These are phyloP conservation scores for Tirmania nivea DNA, from an alignment of 495 filamentous ascomycete species.

Conservation along the genomic window DNA sequence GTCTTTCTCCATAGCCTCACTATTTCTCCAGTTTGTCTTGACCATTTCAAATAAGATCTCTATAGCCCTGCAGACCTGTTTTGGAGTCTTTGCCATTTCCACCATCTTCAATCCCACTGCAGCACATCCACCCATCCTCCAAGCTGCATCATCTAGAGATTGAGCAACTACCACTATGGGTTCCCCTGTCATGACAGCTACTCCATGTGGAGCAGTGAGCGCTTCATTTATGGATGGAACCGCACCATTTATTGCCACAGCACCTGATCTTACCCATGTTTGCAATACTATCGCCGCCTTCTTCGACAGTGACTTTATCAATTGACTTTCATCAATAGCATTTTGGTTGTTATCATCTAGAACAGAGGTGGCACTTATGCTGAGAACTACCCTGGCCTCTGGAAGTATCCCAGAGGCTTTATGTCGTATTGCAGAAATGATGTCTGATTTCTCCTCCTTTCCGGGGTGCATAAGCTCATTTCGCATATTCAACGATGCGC, in stretches of 20 bases:
- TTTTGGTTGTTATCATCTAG: slow-evolving; percentile 52
- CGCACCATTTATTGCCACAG: slow-evolving; percentile 70
- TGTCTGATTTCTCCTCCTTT: slow-evolving; percentile 80
- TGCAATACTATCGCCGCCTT: slow-evolving; percentile 50
- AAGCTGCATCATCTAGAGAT: slow-evolving; percentile 74
- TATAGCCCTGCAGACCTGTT: slow-evolving; percentile 51
- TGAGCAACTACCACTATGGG: slow-evolving; percentile 63
- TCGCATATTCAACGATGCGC: slow-evolving; percentile 67
- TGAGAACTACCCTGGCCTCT: slow-evolving; percentile 64
- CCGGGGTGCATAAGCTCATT: slow-evolving; percentile 83
- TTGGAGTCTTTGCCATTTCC: slow-evolving; percentile 45
- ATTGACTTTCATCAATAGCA: slow-evolving; percentile 46
- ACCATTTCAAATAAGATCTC: slow-evolving; percentile 67
- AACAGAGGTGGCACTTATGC: slow-evolving; percentile 55
- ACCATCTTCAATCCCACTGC: slow-evolving; percentile 65
- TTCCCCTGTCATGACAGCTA: slow-evolving; percentile 60
- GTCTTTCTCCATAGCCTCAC: slow-evolving; percentile 91
- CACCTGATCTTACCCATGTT: slow-evolving; percentile 47
- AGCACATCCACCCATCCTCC: slow-evolving; percentile 73
- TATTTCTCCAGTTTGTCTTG: slow-evolving; percentile 83
- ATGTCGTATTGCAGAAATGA: slow-evolving; percentile 62
- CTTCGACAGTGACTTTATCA: slow-evolving; percentile 55
- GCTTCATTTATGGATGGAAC: slow-evolving; percentile 79
- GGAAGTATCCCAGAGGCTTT: slow-evolving; percentile 63
- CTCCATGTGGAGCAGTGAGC: slow-evolving; percentile 50